Evolutionary conservation across 1,284 basidiomycete genomes (phyloP), one percentile per base, ranked within the genome.

Genomic region (Exobasidium rhododendri): DNA sequence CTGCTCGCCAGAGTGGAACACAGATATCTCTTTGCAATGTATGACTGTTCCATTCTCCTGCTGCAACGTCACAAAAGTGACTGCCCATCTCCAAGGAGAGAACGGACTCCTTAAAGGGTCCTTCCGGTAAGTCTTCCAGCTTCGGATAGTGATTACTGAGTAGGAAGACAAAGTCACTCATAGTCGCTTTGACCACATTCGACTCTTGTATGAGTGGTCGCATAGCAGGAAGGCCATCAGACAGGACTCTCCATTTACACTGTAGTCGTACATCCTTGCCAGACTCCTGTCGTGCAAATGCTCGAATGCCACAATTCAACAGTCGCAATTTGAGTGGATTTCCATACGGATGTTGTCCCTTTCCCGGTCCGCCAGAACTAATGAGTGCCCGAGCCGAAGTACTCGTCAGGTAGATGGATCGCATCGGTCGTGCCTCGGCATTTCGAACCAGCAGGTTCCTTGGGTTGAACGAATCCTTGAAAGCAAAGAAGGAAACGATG

Each of bases 401-500:
- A 71, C 94, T 96, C 58, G 90, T 89, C 66, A 97, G 84, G 83
- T 97, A 97, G 56, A 97, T 84, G 5, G 90, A 89, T 46, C 94
- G 88, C 24, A 89, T 84, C 17, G 83, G 82, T 29, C 89, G 87
- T 40, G 90, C 91, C 30, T 83, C 85, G 1, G 90, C 87, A 80
- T 94, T 97, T 64, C 96, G 88, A 14, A 97, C 92, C 62, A 91
- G 90, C 56, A 90, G 83, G 79, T 89, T 92, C 59, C 82, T 82
- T 17, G 85, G 83, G 5, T 91, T 91, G 81, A 94, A 97, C 51
- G 82, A 81, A n/a, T 86, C 72, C 29, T 83, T 85, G 63, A 97
- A 84, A 63, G 87, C 84, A 62, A 96, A 87, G 71, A 88, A 89
- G 43, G 87, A 83, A 59, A 90, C 91, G 76, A 51, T 65, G 17